phyloP scores from a whole-genome alignment of 495 filamentous ascomycete genomes.

The Aspergillus funiculosus region DNA sequence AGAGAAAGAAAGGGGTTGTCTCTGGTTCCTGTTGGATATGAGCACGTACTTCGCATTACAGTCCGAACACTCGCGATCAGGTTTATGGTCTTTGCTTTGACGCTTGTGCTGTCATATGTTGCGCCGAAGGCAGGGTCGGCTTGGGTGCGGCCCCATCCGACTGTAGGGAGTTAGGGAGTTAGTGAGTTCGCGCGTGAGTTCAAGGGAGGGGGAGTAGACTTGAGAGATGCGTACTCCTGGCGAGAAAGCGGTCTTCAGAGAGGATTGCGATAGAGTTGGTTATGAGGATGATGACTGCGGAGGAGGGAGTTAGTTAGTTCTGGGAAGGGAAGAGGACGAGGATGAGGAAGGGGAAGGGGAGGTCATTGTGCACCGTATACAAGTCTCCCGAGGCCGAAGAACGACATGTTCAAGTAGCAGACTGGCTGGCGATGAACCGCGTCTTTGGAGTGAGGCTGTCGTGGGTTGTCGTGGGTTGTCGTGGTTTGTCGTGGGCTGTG shows the following conservation, averaged over 20 bases:
- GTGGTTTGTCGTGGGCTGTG: too few species aligned
- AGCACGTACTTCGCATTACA: constrained; percentile 88
- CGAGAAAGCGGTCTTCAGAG: constrained; percentile 96
- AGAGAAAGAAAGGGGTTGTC: too few species aligned
- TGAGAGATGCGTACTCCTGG: constrained; percentile 66
- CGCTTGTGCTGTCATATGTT: constrained; percentile 63
- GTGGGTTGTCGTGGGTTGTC: constrained; percentile 15
- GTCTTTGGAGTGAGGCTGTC: constrained; percentile 7
- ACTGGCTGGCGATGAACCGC: constrained; percentile 5
- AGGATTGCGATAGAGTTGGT: constrained; percentile 92
- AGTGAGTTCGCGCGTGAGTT: constrained; percentile 7
- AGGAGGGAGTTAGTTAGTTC: constrained; percentile 11
- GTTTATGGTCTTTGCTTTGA: constrained; percentile 82
- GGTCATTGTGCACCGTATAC: constrained; percentile 54
- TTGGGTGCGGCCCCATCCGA: constrained; percentile 68
- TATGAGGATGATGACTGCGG: constrained; percentile 70
- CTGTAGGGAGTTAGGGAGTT: constrained; percentile 35
- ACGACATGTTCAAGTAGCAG: constrained; percentile 49
- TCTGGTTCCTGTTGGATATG: too few species aligned
- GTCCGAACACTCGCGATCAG: constrained; percentile 87
- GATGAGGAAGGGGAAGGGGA: background rate
- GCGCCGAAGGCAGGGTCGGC: constrained; percentile 71
- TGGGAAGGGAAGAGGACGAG: background rate
- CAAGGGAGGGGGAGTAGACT: background rate
- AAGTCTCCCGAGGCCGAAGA: constrained; percentile 66